Evolutionary conservation across 1,139 yeast species (phyloP).

Genomic region (Candida labiduridarum): DNA sequence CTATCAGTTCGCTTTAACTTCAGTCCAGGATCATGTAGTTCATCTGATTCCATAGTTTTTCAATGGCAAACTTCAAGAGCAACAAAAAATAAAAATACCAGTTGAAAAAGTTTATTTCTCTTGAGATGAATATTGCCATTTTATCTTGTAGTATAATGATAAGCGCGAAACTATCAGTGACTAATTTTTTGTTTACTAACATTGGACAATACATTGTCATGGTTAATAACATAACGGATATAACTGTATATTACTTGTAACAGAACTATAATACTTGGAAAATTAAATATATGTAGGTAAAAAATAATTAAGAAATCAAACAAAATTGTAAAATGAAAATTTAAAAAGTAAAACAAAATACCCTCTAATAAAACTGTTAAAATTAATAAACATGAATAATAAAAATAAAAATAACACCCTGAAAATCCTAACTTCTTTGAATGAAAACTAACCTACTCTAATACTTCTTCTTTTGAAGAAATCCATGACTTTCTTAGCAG

Average conservation of each 20-base stretch:
- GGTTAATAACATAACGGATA: background rate
- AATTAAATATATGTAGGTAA: background rate
- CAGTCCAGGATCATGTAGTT: slow-evolving; percentile 14
- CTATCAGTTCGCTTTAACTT: background rate
- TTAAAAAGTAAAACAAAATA: background rate
- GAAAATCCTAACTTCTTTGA: background rate
- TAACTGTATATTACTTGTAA: too few relatives aligned
- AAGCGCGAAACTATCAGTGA: background rate
- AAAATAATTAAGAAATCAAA: background rate
- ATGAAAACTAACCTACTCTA: slow-evolving; percentile 30
- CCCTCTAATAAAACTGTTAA: slow-evolving; percentile 2
- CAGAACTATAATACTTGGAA: background rate
- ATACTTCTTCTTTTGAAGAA: slow-evolving; percentile 79
- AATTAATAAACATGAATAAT: background rate
- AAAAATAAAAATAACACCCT: background rate
- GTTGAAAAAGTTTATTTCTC: background rate
- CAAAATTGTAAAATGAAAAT: background rate
- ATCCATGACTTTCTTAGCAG: slow-evolving; percentile 79
- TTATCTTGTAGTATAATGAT: background rate
- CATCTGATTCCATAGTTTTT: slow-evolving; percentile 11
- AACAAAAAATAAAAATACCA: background rate
- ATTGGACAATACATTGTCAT: background rate
- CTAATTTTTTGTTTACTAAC: background rate
- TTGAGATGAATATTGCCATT: background rate
- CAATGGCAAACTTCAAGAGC: background rate